Percentiles rank a stretch among this genome's conserved stretches.
Evolutionary conservation across 345 rosid genomes (phyloP).

Genomic region (Eucalyptus erythrocorys): DNA sequence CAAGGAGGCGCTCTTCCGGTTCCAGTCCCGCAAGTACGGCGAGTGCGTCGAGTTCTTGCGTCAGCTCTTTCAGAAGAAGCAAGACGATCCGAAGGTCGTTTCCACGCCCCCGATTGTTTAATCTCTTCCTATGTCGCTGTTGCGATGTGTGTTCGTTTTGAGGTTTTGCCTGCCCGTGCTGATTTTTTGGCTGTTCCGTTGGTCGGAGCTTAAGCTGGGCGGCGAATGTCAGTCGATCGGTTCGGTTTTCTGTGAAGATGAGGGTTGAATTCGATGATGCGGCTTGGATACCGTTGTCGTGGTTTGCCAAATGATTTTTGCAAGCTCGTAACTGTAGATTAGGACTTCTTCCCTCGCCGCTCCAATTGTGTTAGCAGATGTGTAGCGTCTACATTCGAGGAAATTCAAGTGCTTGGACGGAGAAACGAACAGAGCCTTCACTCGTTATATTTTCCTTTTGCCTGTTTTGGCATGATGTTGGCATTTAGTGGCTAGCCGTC

Average conservation of each 20-base stretch:
- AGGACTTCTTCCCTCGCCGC: background rate
- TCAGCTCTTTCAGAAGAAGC: constrained; percentile 58
- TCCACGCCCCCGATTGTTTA: background rate
- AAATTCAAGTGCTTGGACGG: background rate
- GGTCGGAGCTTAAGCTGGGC: background rate
- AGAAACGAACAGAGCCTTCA: background rate
- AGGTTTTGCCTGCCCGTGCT: background rate
- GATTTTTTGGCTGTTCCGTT: background rate
- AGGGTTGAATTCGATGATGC: background rate
- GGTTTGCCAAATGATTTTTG: background rate
- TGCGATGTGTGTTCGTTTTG: background rate
- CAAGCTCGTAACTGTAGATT: background rate
- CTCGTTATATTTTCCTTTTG: background rate
- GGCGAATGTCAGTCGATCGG: background rate
- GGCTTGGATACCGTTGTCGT: background rate
- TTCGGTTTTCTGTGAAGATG: background rate
- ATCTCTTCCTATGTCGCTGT: background rate
- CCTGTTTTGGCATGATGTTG: background rate
- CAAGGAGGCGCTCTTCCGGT: constrained; percentile 59
- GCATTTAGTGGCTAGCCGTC: background rate
- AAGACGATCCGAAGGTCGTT: constrained; percentile 72
- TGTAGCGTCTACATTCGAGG: background rate
- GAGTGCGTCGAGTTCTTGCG: constrained; percentile 62
- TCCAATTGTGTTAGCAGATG: background rate
- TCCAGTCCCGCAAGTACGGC: constrained; percentile 55